Evolutionary conservation across 2,329 filamentous ascomycete genomes (phyloP), one percentile per base, ranked within the genome.

Genomic region (Dactylellina cionopaga): DNA sequence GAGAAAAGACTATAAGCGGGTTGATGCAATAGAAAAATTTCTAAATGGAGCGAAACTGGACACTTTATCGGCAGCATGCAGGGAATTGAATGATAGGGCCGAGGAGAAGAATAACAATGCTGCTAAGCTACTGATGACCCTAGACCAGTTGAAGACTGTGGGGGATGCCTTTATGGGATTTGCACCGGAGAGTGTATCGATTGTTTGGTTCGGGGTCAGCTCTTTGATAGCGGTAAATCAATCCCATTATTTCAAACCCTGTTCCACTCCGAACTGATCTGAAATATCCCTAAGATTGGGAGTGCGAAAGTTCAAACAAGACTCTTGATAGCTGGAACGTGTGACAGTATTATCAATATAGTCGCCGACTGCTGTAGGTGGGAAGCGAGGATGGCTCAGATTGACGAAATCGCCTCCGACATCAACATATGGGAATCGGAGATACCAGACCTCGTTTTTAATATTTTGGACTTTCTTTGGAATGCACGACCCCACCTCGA

Each of bases 161-260:
- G 64, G 44, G 11, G 64, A 69, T 47, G 47, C 37, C 1, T 69
- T 69, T 46, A 44, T 69, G 31, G 44, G 37, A 7, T 69, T 60
- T 31, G 64, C 64, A 17, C 64, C 64, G 27, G 64, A 69, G 54
- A 69, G 54, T 37, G 54, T 69, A 3, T 69, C 64, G 11, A 69
- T 69, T 35, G 64, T 69, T 46, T 69, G 64, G 64, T 69, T 69
- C 31, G 64, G 64, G 9, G 60, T 69, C n/a, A 69, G 64, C 31
- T 60, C 64, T 5, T 44, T 68, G 31, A 68, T 68, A 5, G 31
- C 52, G 10, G 63, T 59, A 44, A 33, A 54, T 51, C 6, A 35
- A 4, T 15, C 39, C 3, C 29, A 9, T 15, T 10, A 27, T 17
- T 27, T 29, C 17, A 56, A 11, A 19, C 13, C 11, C 5, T 27